phyloP scores from a whole-genome alignment of 495 filamentous ascomycete species.

The Amniculicola lignicola region DNA sequence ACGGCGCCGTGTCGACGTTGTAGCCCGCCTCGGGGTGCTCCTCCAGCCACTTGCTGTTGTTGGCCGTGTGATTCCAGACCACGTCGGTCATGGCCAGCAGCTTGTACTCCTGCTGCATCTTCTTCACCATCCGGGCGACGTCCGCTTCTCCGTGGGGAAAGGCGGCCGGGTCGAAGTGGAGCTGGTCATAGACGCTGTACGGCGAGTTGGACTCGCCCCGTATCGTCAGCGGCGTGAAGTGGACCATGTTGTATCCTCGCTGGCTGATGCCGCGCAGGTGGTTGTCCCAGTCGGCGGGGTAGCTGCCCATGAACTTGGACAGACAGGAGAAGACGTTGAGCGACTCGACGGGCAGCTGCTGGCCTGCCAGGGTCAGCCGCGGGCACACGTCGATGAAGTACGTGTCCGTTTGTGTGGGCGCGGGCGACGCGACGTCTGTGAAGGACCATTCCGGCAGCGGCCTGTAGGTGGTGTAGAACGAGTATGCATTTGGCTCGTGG shows the following conservation, averaged over 20 bases:
- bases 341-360: constrained; percentile 72
- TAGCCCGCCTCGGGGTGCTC: constrained; percentile 96
- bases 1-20: constrained; percentile 88
- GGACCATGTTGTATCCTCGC: constrained; percentile 96
- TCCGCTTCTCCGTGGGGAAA: constrained; percentile 90
- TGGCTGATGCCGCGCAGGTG: constrained; percentile 83
- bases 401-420: constrained; percentile 63
- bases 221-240: constrained; percentile 91
- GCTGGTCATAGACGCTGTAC: constrained; percentile 93
- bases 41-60: constrained; percentile 92
- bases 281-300: constrained; percentile 81
- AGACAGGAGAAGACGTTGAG: constrained; percentile 91
- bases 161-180: constrained; percentile 73
- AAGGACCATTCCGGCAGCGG: constrained; percentile 76
- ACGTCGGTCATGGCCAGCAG: constrained; percentile 91
- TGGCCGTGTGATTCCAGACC: constrained; percentile 96
- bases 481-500: constrained; percentile 80
- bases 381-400: constrained; percentile 95
- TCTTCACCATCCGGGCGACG: constrained; percentile 68
- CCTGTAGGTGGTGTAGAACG: constrained; percentile 91
- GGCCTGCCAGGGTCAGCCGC: constrained; percentile 66
- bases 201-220: constrained; percentile 91
- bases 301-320: constrained; percentile 96
- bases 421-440: constrained; percentile 47
- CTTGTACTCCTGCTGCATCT: constrained; percentile 80